Evolutionary conservation across 1,139 yeast genomes (phyloP), one percentile per base, ranked within the genome.

Genomic region (Geotrichum carabidarum): DNA sequence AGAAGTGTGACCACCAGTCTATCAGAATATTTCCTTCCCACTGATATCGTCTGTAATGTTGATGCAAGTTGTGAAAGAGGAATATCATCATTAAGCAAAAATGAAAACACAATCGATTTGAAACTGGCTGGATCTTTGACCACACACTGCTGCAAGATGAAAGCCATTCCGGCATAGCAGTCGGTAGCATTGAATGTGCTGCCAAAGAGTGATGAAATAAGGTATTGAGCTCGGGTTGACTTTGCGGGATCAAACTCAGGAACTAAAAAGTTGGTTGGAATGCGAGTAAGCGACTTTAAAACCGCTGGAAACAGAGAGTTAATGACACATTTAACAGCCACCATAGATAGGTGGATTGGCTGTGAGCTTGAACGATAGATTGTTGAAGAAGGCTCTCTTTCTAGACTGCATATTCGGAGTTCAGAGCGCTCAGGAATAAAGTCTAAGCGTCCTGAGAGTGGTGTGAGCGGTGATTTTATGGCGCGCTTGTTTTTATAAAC

Each of bases 191-290:
- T 22, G 27, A 46, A 50, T 11, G 37, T 44, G 2, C 54, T 50
- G 4, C 56, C 56, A 53, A 56, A 56, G 6, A 56, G 43, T 11
- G 58, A 56, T 11, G 56, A 56, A 8, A 56, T 40, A 11, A 53
- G 11, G 30, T 56, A 56, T 34, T 56, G 53, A 30, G 52, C 53
- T 15, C 35, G 34, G 32, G 56, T 32, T 11, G 48, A 40, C 40
- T 35, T 38, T 2, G 47, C 9, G 1, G 58, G 53, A 14, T 37
- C 31, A 30, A 52, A 56, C n/a, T 56, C 56, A 4, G 56, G 56
- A 6, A 53, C 58, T 2, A 36, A 6, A 14, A 34, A 34, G 27
- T 55, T 51, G 8, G 40, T 43, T 35, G 56, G 53, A 37, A 52
- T 40, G 36, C 48, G 48, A 12, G 52, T 31, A 8, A 52, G 49